These are phyloP conservation scores for Geotrichum australiense DNA, from an alignment of 1,139 yeast genomes.

Conservation along the genomic window DNA sequence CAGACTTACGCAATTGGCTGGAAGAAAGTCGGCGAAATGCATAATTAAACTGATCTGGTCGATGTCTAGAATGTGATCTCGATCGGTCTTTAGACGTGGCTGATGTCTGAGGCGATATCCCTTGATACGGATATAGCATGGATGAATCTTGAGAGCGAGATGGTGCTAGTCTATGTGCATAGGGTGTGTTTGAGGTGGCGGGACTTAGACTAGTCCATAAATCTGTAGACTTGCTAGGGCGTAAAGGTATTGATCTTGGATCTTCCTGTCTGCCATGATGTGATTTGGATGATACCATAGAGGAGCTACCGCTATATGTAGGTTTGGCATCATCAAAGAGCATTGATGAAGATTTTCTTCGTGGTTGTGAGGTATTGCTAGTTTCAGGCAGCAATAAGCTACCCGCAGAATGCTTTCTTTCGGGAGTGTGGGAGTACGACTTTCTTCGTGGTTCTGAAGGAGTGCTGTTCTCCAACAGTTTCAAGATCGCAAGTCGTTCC, in stretches of 20 bases:
- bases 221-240: conserved; percentile 12
- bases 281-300: conserved; percentile 5
- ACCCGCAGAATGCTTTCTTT: conserved; percentile 9
- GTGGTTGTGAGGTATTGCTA: background rate
- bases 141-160: conserved; percentile 17
- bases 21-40: conserved; percentile 27
- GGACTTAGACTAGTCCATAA: conserved; percentile 1
- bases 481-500: conserved; percentile 38
- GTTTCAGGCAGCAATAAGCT: conserved; percentile 9
- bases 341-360: conserved; percentile 5
- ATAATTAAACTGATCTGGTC: conserved; percentile 21
- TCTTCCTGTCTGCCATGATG: background rate
- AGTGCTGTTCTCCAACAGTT: conserved; percentile 29
- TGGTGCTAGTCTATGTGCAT: conserved; percentile 15
- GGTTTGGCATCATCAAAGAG: conserved; percentile 4
- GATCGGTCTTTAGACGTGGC: conserved; percentile 7
- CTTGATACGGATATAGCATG: background rate
- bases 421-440: conserved; percentile 2
- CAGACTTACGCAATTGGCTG: conserved; percentile 23
- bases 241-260: conserved; percentile 3
- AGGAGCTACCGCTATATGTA: conserved; percentile 3
- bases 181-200: conserved; percentile 8
- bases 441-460: conserved; percentile 4
- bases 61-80: conserved; percentile 15
- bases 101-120: conserved; percentile 14